Evolutionary conservation across 192 early-diverging fungal genomes (phyloP), one percentile per base, ranked within the genome.

Genomic region (Dissophora globulifera): DNA sequence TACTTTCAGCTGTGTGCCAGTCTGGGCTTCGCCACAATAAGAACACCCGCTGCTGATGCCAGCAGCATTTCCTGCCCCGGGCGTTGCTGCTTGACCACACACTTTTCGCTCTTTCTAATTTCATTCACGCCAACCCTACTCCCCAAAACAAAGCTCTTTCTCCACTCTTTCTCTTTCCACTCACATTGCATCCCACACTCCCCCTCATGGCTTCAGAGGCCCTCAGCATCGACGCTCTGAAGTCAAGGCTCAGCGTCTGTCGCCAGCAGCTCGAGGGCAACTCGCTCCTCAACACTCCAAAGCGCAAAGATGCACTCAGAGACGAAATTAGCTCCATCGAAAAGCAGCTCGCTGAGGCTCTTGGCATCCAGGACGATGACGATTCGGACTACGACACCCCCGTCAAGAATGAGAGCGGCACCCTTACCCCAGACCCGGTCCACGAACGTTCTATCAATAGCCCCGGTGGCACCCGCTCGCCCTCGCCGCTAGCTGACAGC

Each of bases 261-360:
- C 50, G 54, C 2, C 58, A 61, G 13, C 72, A 76, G 35, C 64
- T 76, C 13, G 43, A 60, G 23, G n/a, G 50, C 57, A 67, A 62
- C 52, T 62, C 72, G 6, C 43, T 25, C 2, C 32, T 76, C 9
- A 76, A 76, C 30, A 76, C 72, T n/a, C 17, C 33, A 13, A 50
- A 35, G 10, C 72, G 72, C 20, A 76, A 76, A 46, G 58, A 56
- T 0, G 52, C 51, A 11, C 52, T 76, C 7, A 31, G 35, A 19
- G 19, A 50, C 2, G 63, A 76, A 56, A 76, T 76, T 17, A 15
- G 23, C 16, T 4, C 2, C 27, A 35, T 76, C 13, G 72, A 76
- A 35, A 12, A 41, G 12, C n/a, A 54, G 23, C 30, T 76, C 2
- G 63, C 72, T 3, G 17, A 50, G 19, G 63, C 32, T 0, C 58